phyloP scores from a whole-genome alignment of 2,329 filamentous ascomycete species.

The Sarocladium kiliense region DNA sequence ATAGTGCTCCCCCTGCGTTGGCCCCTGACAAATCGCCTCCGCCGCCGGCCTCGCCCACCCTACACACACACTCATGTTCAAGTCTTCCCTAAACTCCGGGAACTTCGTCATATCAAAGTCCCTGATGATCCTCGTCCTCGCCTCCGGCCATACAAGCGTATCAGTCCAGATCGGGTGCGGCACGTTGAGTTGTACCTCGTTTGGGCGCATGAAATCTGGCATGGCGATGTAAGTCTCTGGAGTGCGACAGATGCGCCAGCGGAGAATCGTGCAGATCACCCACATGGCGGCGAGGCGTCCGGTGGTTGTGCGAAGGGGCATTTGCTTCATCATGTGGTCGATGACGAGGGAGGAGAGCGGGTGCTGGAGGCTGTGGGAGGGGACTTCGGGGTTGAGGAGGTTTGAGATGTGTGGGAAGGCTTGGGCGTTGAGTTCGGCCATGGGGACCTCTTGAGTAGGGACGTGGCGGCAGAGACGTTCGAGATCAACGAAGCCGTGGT shows the following conservation, averaged over 20 bases:
- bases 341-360: slow-evolving; percentile 13
- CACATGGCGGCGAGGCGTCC: slow-evolving; percentile 18
- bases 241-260: slow-evolving; percentile 19
- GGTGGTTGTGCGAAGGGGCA: slow-evolving; percentile 10
- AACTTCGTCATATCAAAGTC: slow-evolving; percentile 5
- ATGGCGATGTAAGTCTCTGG: slow-evolving; percentile 19
- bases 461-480: background rate
- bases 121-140: slow-evolving; percentile 16
- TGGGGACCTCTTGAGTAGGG: background rate
- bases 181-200: slow-evolving; percentile 17
- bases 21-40: slow-evolving; percentile 2
- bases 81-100: background rate
- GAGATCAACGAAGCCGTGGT: slow-evolving; percentile 1
- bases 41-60: slow-evolving; percentile 4
- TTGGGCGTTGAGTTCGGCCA: slow-evolving; percentile 6
- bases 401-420: slow-evolving; percentile 20
- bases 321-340: slow-evolving; percentile 13
- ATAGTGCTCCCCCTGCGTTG: slow-evolving; percentile 1
- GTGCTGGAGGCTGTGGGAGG: slow-evolving; percentile 7
- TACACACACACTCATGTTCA: background rate
- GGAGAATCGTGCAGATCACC: slow-evolving; percentile 12
- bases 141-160: slow-evolving; percentile 16
- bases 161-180: slow-evolving; percentile 22
- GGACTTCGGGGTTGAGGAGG: slow-evolving; percentile 15
- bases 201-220: slow-evolving; percentile 18